Evolutionary conservation across 805 yeast genomes (phyloP).

Genomic region (Schizosaccharomyces japonicus): DNA sequence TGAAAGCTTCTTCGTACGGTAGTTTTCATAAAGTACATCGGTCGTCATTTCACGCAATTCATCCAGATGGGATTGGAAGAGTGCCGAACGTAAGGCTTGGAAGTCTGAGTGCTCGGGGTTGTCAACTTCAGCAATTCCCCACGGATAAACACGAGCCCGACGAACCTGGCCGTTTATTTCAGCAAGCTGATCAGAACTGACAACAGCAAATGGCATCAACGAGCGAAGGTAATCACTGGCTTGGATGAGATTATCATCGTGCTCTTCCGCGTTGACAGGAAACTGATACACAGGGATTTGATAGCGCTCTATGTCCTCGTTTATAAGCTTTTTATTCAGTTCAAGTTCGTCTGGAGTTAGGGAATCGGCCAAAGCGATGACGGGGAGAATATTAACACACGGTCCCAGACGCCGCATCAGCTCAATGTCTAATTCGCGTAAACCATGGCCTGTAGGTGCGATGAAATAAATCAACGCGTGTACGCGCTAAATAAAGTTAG

Average conservation of each 20-base stretch:
- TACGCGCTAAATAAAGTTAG: slow-evolving; percentile 26
- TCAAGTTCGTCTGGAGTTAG: slow-evolving; percentile 41
- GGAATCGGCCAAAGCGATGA: slow-evolving; percentile 60
- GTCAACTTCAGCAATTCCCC: slow-evolving; percentile 36
- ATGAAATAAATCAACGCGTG: slow-evolving; percentile 62
- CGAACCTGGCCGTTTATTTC: slow-evolving; percentile 9
- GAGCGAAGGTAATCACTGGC: slow-evolving; percentile 21
- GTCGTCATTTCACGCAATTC: background rate
- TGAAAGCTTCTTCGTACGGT: slow-evolving; percentile 54
- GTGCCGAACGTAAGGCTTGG: slow-evolving; percentile 33
- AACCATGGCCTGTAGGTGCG: slow-evolving; percentile 31
- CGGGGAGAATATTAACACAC: slow-evolving; percentile 63
- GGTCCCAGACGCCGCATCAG: slow-evolving; percentile 46
- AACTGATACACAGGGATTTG: slow-evolving; percentile 51
- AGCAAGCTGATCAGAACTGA: slow-evolving; percentile 24
- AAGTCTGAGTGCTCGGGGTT: slow-evolving; percentile 19
- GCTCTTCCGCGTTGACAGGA: slow-evolving; percentile 38
- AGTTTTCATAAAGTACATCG: slow-evolving; percentile 31
- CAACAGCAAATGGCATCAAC: slow-evolving; percentile 38
- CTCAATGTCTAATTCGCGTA: slow-evolving; percentile 46
- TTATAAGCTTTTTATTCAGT: slow-evolving; percentile 29
- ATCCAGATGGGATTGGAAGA: slow-evolving; percentile 23
- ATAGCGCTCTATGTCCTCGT: slow-evolving; percentile 32
- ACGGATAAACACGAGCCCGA: slow-evolving; percentile 36
- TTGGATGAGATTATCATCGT: slow-evolving; percentile 18